Percentiles rank a stretch among this genome's conserved stretches.
phyloP scores from a whole-genome alignment of 352 stramenopile genomes.

The Elongisporangium senticosum region DNA sequence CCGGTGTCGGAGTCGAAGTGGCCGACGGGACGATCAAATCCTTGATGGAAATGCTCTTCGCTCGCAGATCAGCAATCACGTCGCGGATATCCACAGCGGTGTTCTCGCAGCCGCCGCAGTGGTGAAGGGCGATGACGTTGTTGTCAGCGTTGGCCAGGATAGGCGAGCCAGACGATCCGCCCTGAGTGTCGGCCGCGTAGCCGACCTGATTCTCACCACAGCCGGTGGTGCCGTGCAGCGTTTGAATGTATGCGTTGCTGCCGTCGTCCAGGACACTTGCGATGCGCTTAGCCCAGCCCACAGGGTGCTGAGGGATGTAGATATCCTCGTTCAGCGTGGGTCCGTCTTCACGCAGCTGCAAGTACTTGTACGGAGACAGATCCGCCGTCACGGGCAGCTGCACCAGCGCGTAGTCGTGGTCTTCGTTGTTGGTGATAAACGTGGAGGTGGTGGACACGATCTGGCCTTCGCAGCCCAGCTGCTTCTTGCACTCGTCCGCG shows the following conservation, averaged over 20 bases:
- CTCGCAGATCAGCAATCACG: conserved; percentile 28
- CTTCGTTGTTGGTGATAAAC: conserved; percentile 28
- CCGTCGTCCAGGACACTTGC: conserved; percentile 26
- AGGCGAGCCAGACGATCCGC: conserved; percentile 41
- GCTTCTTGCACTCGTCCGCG: conserved; percentile 28
- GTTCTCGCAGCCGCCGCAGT: conserved; percentile 50
- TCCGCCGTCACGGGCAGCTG: conserved; percentile 36
- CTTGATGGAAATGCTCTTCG: conserved; percentile 27
- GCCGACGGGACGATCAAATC: conserved; percentile 19
- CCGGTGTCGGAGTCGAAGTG: neutral
- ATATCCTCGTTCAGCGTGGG: conserved; percentile 39
- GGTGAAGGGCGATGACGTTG: conserved; percentile 43
- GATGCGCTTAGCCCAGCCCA: conserved; percentile 47
- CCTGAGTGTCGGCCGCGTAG: conserved; percentile 41
- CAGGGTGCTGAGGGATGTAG: conserved; percentile 55
- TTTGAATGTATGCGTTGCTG: conserved; percentile 21
- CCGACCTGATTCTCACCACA: conserved; percentile 36
- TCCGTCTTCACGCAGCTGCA: conserved; percentile 35
- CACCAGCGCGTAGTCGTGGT: conserved; percentile 53
- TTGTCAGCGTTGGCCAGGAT: conserved; percentile 37
- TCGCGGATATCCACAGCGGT: conserved; percentile 31
- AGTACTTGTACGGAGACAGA: conserved; percentile 40
- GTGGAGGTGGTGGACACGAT: conserved; percentile 38
- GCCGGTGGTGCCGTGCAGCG: conserved; percentile 15
- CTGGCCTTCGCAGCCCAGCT: conserved; percentile 37